These are phyloP conservation scores for Skeletonema costatum DNA, from an alignment of 108 stramenopile species.

Conservation along the genomic window DNA sequence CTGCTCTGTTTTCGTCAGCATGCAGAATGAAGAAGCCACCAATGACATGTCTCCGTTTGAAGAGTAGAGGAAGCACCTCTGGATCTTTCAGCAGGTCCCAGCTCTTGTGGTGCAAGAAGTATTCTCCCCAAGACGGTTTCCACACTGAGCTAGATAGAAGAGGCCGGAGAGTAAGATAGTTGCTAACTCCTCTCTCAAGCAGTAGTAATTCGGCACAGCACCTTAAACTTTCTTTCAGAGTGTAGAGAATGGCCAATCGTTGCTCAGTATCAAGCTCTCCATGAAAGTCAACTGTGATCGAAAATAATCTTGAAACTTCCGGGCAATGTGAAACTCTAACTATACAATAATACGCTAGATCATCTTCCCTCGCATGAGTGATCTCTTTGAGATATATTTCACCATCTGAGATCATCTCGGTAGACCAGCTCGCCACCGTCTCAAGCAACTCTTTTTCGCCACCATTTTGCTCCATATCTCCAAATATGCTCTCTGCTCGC, in stretches of 20 bases:
- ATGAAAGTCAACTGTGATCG: constrained; percentile 61
- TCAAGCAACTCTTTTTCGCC: constrained; percentile 64
- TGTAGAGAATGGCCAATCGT: constrained; percentile 43
- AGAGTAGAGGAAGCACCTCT: constrained; percentile 72
- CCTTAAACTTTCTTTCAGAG: constrained; percentile 41
- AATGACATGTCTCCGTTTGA: constrained; percentile 65
- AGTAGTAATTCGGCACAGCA: constrained; percentile 50
- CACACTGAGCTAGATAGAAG: constrained; percentile 1
- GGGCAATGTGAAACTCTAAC: constrained; percentile 48
- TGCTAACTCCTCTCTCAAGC: constrained; percentile 57
- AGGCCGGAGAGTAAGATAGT: constrained; percentile 48
- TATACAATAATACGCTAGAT: constrained; percentile 63
- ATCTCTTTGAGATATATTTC: constrained; percentile 55
- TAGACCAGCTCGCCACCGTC: constrained; percentile 62
- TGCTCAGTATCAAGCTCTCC: constrained; percentile 56
- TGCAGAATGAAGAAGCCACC: constrained; percentile 65
- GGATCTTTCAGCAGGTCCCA: constrained; percentile 75
- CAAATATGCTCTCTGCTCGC: constrained; percentile 50
- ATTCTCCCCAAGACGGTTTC: constrained; percentile 38
- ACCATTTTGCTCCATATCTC: constrained; percentile 58
- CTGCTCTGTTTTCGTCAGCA: constrained; percentile 48
- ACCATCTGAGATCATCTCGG: constrained; percentile 51
- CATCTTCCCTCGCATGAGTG: constrained; percentile 22
- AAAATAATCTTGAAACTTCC: constrained; percentile 46
- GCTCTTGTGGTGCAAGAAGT: constrained; percentile 61